phyloP scores from a whole-genome alignment of 352 stramenopile genomes.

The Phytophthora cactorum region DNA sequence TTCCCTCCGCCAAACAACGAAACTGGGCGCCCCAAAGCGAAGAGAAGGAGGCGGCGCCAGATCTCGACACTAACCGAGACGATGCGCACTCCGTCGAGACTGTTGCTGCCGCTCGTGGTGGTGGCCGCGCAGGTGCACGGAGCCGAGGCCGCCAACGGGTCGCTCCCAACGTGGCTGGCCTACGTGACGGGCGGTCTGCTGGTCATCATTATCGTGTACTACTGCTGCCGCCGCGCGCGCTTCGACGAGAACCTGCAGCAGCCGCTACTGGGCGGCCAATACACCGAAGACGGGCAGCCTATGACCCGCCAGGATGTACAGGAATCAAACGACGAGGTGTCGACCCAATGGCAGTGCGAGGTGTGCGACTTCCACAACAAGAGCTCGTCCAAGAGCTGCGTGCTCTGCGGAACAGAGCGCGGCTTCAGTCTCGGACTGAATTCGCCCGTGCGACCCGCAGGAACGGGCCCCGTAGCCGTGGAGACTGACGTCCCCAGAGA shows the following conservation, averaged over 20 bases:
- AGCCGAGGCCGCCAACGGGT: constrained; percentile 42
- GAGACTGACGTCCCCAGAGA: constrained; percentile 52
- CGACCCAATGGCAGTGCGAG: constrained; percentile 87
- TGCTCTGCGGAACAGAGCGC: constrained; percentile 83
- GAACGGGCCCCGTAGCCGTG: constrained; percentile 40
- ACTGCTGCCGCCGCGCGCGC: constrained; percentile 84
- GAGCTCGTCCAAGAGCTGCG: constrained; percentile 70
- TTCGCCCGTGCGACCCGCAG: constrained; percentile 48
- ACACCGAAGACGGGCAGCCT: constrained; percentile 87
- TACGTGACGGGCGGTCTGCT: constrained; percentile 85
- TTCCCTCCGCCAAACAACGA: constrained; percentile 23
- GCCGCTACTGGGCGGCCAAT: constrained; percentile 82
- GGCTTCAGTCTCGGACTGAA: constrained; percentile 77
- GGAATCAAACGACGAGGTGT: constrained; percentile 82
- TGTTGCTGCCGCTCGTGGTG: constrained; percentile 47
- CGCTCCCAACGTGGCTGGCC: constrained; percentile 81
- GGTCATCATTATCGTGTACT: constrained; percentile 90
- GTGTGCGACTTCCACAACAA: constrained; percentile 92
- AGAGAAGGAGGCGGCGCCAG: constrained; percentile 16
- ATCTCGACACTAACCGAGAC: constrained; percentile 14
- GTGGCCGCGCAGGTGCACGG: constrained; percentile 29
- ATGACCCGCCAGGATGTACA: constrained; percentile 89
- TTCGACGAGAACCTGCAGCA: constrained; percentile 90
- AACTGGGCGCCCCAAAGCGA: constrained; percentile 9
- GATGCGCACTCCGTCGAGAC: constrained; percentile 30